Evolutionary conservation across 228 moss, liverwort and hornwort genomes (phyloP).

Genomic region (Sphagnum magellanicum): DNA sequence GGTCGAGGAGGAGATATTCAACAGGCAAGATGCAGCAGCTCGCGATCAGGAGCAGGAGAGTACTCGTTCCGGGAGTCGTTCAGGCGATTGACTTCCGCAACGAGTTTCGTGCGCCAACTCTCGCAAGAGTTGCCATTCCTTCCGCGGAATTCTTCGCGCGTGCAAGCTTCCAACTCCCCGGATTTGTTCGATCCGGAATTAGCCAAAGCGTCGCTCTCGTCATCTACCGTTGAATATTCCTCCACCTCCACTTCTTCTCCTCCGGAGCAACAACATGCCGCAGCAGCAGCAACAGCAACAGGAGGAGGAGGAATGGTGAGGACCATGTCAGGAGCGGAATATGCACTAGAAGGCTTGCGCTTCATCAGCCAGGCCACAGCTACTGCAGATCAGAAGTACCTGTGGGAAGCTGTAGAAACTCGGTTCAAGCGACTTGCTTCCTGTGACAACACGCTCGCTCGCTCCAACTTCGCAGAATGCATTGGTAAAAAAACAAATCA

Average conservation of each 20-base stretch:
- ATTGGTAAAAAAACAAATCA: constrained; percentile 37
- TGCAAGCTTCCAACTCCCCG: constrained; percentile 25
- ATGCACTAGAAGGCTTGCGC: constrained; percentile 71
- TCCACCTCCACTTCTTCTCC: constrained; percentile 10
- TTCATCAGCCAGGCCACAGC: constrained; percentile 57
- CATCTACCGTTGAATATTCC: constrained; percentile 1
- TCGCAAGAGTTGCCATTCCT: constrained; percentile 33
- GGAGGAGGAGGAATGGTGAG: constrained; percentile 11
- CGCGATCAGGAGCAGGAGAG: too few relatives aligned
- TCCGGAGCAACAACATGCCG: background rate
- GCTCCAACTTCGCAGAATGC: constrained; percentile 73
- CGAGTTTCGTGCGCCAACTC: constrained; percentile 36
- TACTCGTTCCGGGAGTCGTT: constrained; percentile 39
- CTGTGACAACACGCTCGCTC: constrained; percentile 30
- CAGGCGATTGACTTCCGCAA: constrained; percentile 15
- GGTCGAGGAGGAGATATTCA: background rate
- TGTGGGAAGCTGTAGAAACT: constrained; percentile 71
- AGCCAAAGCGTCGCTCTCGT: background rate
- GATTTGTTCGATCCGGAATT: constrained; percentile 16
- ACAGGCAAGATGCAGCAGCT: constrained; percentile 10
- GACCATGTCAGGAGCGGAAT: constrained; percentile 60
- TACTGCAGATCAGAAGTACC: constrained; percentile 45
- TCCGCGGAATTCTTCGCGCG: constrained; percentile 14
- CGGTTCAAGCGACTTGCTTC: constrained; percentile 59
- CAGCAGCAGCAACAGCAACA: background rate